Evolutionary conservation across 495 filamentous ascomycete species (phyloP), one percentile per base, ranked within the genome.

Genomic region (Hyaloscypha hepaticicola): DNA sequence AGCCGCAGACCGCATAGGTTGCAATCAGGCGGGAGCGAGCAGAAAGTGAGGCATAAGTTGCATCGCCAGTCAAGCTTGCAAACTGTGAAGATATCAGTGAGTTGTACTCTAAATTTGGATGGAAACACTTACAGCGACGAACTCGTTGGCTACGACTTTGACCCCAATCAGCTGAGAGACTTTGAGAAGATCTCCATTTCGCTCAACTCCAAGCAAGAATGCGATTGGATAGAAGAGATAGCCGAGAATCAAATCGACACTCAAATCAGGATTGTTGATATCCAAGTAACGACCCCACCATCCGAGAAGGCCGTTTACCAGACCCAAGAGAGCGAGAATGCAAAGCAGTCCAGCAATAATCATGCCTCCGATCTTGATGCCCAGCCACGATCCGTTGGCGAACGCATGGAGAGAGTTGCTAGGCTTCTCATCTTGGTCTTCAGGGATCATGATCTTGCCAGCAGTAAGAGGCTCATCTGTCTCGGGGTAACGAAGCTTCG

Each of bases 221-320:
- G 93, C 85, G 59, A 96, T 79, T 0, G 90, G 89, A 72, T 93
- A 96, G 75, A 90, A 89, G 70, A 95, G 70, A 74, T 96, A 96
- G 24, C 90, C 89, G 12, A 96, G 77, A 64, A 96, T 87, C 27
- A 93, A 77, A 71, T 93, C 78, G 57, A 96, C 76, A 11, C 89
- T 93, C 58, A 97, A 77, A 1, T 79, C 76, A 19, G 86, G 85
- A 55, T 88, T 74, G 66, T 83, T 78, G 71, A 95, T 88, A 75
- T 88, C 89, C 68, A 93, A 79, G 73, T 95, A 97, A 16, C 79
- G 79, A 63, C 93, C 93, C 90, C 91, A 96, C 93, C 93, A 96
- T 31, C 85, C 88, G 48, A 97, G 83, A 5, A 96, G 80, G 21
- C 88, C 91, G 69, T 97, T 87, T 57, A 85, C 75, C 5, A 97